Conservation (phyloP, 2,329 filamentous ascomycete genomes). For the Apiospora pterosperma region DNA sequence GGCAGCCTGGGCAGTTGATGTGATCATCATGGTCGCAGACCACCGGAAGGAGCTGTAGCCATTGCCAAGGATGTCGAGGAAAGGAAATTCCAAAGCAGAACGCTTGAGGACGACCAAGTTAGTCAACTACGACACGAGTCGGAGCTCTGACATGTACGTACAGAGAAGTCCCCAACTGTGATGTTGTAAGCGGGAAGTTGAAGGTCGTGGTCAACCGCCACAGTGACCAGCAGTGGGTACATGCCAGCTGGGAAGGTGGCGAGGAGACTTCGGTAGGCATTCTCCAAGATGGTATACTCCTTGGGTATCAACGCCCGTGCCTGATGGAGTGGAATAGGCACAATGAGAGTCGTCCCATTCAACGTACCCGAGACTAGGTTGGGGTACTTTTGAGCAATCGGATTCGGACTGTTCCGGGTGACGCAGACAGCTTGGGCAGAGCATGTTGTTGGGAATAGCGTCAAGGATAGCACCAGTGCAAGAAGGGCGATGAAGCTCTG, state of each 20-base stretch:
- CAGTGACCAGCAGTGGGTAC: conserved; percentile 51
- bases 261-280: conserved; percentile 43
- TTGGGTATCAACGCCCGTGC: conserved; percentile 46
- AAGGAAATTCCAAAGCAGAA: conserved; percentile 51
- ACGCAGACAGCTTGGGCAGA: conserved; percentile 16
- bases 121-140: not conserved
- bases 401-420: conserved; percentile 38
- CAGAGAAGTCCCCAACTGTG: conserved; percentile 44
- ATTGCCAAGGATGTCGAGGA: conserved; percentile 49
- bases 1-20: conserved; percentile 36
- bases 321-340: conserved; percentile 45
- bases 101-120: conserved; percentile 33
- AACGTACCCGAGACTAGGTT: conserved; percentile 47
- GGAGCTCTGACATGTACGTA: conserved; percentile 24
- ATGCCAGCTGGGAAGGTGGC: conserved; percentile 46
- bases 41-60: conserved; percentile 49
- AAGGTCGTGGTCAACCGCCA: conserved; percentile 49
- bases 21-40: conserved; percentile 44
- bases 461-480: not conserved
- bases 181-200: conserved; percentile 36
- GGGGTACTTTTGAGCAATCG: conserved; percentile 43
- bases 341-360: conserved; percentile 49
- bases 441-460: not conserved
- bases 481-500: not conserved
- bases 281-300: conserved; percentile 46